These are phyloP conservation scores for Colletotrichum sp. DNA, from an alignment of 2,329 filamentous ascomycete species.

Conservation along the genomic window DNA sequence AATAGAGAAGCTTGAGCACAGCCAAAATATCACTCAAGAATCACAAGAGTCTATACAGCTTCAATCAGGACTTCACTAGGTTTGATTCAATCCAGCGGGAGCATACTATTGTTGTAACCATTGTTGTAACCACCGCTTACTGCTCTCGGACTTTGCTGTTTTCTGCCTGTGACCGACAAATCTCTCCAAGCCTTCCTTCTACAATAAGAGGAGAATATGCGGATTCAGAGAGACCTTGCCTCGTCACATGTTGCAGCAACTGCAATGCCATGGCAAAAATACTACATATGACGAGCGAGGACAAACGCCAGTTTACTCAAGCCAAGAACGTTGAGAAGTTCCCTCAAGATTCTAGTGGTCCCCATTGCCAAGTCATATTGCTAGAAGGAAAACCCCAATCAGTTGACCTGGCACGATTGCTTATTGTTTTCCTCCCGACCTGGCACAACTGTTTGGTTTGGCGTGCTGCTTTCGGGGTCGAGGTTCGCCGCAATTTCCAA, in stretches of 20 bases:
- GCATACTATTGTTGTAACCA: background rate
- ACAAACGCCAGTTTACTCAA: background rate
- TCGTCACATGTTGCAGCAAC: background rate
- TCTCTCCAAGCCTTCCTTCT: background rate
- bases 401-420: background rate
- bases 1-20: background rate
- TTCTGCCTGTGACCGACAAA: background rate
- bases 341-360: background rate
- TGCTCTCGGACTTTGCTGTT: background rate
- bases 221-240: background rate
- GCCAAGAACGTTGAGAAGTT: background rate
- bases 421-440: background rate
- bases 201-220: background rate
- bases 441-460: fast-evolving
- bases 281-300: background rate
- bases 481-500: background rate
- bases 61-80: background rate
- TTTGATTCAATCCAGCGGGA: background rate
- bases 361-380: background rate
- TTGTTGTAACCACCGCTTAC: background rate
- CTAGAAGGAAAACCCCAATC: background rate
- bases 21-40: background rate
- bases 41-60: background rate
- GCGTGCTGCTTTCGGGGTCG: background rate
- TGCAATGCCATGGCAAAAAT: background rate